These are phyloP conservation scores for Hygrophorus pudorinus DNA, from an alignment of 768 basidiomycete genomes.

Conservation along the genomic window DNA sequence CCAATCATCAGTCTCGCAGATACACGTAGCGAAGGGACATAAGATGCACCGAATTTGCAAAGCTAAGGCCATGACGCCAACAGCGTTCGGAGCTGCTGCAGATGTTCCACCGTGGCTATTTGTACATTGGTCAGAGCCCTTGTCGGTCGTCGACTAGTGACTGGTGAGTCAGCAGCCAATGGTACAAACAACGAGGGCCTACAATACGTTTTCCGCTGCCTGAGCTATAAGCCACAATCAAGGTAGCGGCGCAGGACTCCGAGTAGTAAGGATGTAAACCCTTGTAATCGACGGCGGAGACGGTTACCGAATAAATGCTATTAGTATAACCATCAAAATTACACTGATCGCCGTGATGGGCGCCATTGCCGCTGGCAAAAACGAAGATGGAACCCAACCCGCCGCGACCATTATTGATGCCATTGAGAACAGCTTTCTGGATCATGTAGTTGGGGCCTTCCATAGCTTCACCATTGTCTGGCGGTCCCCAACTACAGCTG, in stretches of 20 bases:
- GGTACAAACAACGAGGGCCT: conserved; percentile 22
- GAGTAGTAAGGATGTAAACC: conserved; percentile 96
- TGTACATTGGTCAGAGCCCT: conserved; percentile 76
- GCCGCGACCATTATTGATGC: conserved; percentile 78
- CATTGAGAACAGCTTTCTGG: conserved; percentile 88
- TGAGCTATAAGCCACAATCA: conserved; percentile 94
- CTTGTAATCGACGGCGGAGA: conserved; percentile 89
- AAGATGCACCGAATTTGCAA: conserved; percentile 65
- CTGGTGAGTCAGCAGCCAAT: conserved; percentile 8
- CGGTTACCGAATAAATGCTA: conserved; percentile 91
- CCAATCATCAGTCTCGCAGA: conserved; percentile 1
- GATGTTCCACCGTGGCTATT: conserved; percentile 89
- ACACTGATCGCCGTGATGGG: conserved; percentile 85
- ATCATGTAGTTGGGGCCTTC: conserved; percentile 89
- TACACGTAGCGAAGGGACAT: background rate
- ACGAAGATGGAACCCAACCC: conserved; percentile 94
- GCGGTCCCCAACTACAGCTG: conserved; percentile 97
- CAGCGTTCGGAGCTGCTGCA: conserved; percentile 95
- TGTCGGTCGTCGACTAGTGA: conserved; percentile 84
- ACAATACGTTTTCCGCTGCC: conserved; percentile 92
- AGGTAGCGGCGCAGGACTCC: conserved; percentile 94
- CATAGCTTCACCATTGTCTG: conserved; percentile 91
- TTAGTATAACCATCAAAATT: conserved; percentile 99
- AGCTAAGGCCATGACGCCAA: conserved; percentile 86
- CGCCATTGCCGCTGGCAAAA: conserved; percentile 97